Conservation (phyloP, 345 rosid species). For the Psidium friedrichsthalianum region DNA sequence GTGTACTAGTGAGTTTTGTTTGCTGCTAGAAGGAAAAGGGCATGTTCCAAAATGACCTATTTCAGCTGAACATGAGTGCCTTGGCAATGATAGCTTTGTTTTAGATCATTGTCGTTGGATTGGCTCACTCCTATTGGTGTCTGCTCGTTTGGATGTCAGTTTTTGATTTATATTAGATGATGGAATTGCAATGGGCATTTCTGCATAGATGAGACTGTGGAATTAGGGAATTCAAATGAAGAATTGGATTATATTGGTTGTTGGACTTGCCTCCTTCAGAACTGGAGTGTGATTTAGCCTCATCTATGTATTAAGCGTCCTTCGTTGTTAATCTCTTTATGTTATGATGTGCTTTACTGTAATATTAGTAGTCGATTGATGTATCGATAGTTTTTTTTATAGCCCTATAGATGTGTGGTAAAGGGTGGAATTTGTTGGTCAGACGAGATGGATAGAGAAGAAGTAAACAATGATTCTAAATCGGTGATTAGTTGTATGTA, state of each 20-base stretch:
- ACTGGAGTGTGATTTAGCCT: not conserved
- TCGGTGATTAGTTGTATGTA: not conserved
- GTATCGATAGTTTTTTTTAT: not conserved
- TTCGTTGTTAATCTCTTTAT: not conserved
- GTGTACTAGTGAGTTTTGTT: too few relatives aligned
- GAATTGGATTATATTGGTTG: not conserved
- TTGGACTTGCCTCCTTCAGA: not conserved
- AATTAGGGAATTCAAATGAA: not conserved
- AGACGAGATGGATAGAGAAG: not conserved
- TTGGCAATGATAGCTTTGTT: not conserved
- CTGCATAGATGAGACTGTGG: not conserved
- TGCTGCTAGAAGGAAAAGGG: not conserved
- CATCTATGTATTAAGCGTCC: not conserved
- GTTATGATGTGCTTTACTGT: not conserved
- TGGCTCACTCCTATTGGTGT: not conserved
- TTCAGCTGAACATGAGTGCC: not conserved
- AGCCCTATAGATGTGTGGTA: not conserved
- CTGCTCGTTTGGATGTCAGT: not conserved
- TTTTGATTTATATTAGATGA: not conserved
- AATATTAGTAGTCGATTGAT: not conserved
- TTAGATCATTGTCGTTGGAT: not conserved
- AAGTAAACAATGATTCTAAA: not conserved
- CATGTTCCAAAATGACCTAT: not conserved
- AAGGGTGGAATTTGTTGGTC: not conserved
- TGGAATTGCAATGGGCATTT: not conserved